Evolutionary conservation across 345 rosid genomes (phyloP).

Genomic region (Arabis hirsuta): DNA sequence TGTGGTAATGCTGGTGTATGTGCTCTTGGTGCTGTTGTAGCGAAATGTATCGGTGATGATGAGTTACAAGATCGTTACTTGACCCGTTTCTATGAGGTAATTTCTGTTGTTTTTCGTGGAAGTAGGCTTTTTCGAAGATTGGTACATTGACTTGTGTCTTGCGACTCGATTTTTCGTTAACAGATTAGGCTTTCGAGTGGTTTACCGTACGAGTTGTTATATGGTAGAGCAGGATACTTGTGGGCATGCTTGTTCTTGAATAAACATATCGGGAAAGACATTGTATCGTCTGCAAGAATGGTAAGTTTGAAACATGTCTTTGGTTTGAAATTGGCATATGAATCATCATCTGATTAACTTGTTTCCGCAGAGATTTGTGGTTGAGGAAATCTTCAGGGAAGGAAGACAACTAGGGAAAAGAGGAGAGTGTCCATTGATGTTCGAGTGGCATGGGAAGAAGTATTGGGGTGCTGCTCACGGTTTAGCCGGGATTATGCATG

Average conservation of each 20-base stretch:
- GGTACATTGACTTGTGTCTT: neutral
- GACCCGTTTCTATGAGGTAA: slow-evolving; percentile 55
- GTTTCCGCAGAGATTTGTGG: slow-evolving; percentile 49
- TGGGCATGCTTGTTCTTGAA: slow-evolving; percentile 73
- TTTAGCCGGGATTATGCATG: slow-evolving; percentile 70
- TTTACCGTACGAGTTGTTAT: slow-evolving; percentile 60
- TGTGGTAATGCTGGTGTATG: slow-evolving; percentile 69
- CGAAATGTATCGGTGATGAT: slow-evolving; percentile 53
- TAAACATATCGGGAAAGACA: slow-evolving; percentile 51
- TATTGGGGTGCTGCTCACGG: slow-evolving; percentile 87
- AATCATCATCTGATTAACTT: neutral
- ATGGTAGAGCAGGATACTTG: slow-evolving; percentile 72
- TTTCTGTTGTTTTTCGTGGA: neutral
- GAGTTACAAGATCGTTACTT: slow-evolving; percentile 48
- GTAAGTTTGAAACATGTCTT: slow-evolving; percentile 36
- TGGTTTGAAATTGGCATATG: neutral
- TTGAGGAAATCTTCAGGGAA: slow-evolving; percentile 55
- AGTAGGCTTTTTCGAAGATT: slow-evolving; percentile 7
- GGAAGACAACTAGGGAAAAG: slow-evolving; percentile 52
- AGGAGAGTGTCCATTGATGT: slow-evolving; percentile 62
- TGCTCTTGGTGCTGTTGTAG: slow-evolving; percentile 75
- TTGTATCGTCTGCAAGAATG: slow-evolving; percentile 44
- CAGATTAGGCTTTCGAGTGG: slow-evolving; percentile 60
- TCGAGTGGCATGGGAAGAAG: slow-evolving; percentile 70
- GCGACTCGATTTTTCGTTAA: slow-evolving; percentile 5